phyloP scores from a whole-genome alignment of 2,329 filamentous ascomycete species.

The Plenodomus tracheiphilus region DNA sequence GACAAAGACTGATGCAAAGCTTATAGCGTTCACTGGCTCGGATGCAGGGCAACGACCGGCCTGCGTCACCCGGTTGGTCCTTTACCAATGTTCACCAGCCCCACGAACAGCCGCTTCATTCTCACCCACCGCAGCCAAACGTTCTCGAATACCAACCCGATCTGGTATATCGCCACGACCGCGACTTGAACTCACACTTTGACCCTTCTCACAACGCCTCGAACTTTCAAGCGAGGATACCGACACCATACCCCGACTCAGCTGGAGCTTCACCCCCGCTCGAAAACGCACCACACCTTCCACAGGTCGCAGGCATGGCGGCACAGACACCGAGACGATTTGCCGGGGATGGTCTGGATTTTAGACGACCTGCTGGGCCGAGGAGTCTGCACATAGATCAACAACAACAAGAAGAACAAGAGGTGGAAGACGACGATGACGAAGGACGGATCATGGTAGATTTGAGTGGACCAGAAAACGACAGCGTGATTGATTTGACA shows the following conservation, averaged over 20 bases:
- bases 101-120: conserved; percentile 3
- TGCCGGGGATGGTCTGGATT: conserved; percentile 60
- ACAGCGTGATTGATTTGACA: conserved; percentile 38
- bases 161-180: background rate
- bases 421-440: conserved; percentile 13
- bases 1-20: conserved; percentile 13
- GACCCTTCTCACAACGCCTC: background rate
- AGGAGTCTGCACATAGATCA: conserved; percentile 1
- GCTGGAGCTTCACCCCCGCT: background rate
- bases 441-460: conserved; percentile 6
- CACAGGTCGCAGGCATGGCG: conserved; percentile 31
- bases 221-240: background rate
- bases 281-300: conserved; percentile 21
- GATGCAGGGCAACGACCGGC: conserved; percentile 35
- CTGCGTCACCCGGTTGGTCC: conserved; percentile 32
- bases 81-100: conserved; percentile 3
- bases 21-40: conserved; percentile 40
- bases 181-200: background rate
- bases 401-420: conserved; percentile 5
- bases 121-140: conserved; percentile 1
- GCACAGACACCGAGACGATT: conserved; percentile 41
- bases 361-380: conserved; percentile 54
- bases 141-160: background rate
- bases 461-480: conserved; percentile 8
- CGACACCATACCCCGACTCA: background rate